phyloP scores from a whole-genome alignment of 139 green algal genomes.

The Pseudopediastrum boryanum region DNA sequence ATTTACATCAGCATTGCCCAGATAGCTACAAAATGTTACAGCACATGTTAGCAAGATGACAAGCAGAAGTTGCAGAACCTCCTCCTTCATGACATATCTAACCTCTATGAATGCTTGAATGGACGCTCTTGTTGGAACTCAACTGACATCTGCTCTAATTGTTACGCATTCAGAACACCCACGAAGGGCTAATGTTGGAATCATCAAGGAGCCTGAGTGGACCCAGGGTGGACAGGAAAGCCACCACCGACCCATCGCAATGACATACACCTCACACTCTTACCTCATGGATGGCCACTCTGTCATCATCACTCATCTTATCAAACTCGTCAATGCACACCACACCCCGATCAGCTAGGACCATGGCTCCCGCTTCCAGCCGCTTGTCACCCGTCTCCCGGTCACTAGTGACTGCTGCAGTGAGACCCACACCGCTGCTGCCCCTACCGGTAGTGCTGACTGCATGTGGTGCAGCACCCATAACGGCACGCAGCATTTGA shows the following conservation, averaged over 20 bases:
- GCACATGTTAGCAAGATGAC: too few relatives aligned
- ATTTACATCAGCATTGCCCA: neutral
- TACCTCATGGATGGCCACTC: constrained; percentile 98
- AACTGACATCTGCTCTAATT: too few relatives aligned
- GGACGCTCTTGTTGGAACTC: too few relatives aligned
- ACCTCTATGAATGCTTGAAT: too few relatives aligned
- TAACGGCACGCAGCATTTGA: constrained; percentile 94
- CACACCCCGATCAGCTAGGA: constrained; percentile 96
- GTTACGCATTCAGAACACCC: too few relatives aligned
- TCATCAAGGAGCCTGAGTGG: too few relatives aligned
- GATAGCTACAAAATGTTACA: neutral
- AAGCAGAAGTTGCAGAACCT: too few relatives aligned
- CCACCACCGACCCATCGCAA: too few relatives aligned
- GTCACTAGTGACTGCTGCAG: constrained; percentile 89
- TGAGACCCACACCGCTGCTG: constrained; percentile 96
- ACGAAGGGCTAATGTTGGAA: too few relatives aligned
- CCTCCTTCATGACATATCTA: too few relatives aligned
- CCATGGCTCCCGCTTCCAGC: constrained; percentile 98
- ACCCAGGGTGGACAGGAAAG: too few relatives aligned
- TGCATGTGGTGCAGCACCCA: constrained; percentile 91
- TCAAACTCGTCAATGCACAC: constrained; percentile 99
- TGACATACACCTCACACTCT: neutral
- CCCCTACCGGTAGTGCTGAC: constrained; percentile 96
- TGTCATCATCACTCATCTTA: constrained; percentile 98
- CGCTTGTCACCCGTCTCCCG: constrained; percentile 84